Conservation (phyloP, 306 rosid genomes). For the Vigna reflexopilosa region DNA sequence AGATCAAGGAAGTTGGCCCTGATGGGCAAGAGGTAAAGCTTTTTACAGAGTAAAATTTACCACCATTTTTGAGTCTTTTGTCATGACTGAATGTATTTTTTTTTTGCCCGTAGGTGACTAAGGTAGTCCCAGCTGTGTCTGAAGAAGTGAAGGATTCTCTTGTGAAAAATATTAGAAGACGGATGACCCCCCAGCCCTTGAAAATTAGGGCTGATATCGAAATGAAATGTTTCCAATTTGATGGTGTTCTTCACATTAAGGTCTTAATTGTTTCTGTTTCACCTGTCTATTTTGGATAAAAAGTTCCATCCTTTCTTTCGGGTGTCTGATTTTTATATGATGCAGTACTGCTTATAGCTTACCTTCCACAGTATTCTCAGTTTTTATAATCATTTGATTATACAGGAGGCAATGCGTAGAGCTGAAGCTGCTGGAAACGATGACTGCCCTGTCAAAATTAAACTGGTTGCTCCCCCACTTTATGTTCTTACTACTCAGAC, state of each 20-base stretch:
- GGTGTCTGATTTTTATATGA: conserved; percentile 26
- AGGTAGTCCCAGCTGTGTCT: conserved; percentile 86
- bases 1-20: conserved; percentile 80
- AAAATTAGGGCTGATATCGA: conserved; percentile 96
- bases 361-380: conserved; percentile 9
- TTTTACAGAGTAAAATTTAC: background rate
- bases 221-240: conserved; percentile 97
- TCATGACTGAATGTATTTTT: conserved; percentile 27
- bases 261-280: conserved; percentile 38
- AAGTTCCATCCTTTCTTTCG: background rate
- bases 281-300: background rate
- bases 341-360: background rate
- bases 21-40: conserved; percentile 91
- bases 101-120: conserved; percentile 60
- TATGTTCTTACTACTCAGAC: conserved; percentile 97
- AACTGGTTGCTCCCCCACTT: conserved; percentile 97
- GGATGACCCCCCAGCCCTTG: conserved; percentile 97
- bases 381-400: conserved; percentile 22
- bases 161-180: conserved; percentile 82
- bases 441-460: conserved; percentile 97
- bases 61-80: background rate
- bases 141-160: conserved; percentile 92
- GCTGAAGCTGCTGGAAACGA: conserved; percentile 96
- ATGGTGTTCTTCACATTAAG: conserved; percentile 97
- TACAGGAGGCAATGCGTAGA: conserved; percentile 91